Base-by-base conservation (phyloP, 345 rosid species). In the Alliaria petiolata region DNA sequence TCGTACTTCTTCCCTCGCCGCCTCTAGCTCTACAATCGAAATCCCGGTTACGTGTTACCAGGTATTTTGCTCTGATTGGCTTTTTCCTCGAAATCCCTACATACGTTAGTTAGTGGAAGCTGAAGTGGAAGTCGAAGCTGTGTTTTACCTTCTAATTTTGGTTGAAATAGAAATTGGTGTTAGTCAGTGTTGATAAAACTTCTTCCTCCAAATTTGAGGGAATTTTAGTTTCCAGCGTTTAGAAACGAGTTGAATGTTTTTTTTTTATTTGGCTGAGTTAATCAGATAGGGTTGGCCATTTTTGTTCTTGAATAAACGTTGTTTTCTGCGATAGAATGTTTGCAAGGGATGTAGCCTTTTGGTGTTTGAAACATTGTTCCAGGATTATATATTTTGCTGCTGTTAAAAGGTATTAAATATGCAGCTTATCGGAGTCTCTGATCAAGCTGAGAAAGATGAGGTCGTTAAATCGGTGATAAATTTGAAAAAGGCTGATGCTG, bases 381-480 rank as follows among this genome's bases (percentile, higher is more conserved):
- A 40, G 39, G 54, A 45, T 34, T 28, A 9, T 6, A 16, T 30
- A 36, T 43, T 16, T 33, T 45, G 51, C 42, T 60, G 55, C 17
- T 52, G 2, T 22, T 22, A 22, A 66, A 69, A 50, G 36, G 28
- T 65, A 42, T 47, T 62, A 5, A 45, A 39, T 65, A 62, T 73
- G 81, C 87, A 92, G 97, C 83, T 95, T 49, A 64, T 95, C 64
- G 97, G 99, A 35, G 81, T 81, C 64, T 80, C 87, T 68, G 86
- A 77, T 67, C 74, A 84, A 76, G 90, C 95, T 8, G 99, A 95
- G 81, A 95, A 91, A 75, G 99, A 95, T 76, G 97, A 88, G 82
- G 86, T 95, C 6, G 97, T 91, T 6, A 95, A 91, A 79, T 78
- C 92, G 4, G 95, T 88, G 16, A 76, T 88, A 84, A 80, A 85